Evolutionary conservation across 1,284 basidiomycete genomes (phyloP).

Genomic region (Golubevia sp.): DNA sequence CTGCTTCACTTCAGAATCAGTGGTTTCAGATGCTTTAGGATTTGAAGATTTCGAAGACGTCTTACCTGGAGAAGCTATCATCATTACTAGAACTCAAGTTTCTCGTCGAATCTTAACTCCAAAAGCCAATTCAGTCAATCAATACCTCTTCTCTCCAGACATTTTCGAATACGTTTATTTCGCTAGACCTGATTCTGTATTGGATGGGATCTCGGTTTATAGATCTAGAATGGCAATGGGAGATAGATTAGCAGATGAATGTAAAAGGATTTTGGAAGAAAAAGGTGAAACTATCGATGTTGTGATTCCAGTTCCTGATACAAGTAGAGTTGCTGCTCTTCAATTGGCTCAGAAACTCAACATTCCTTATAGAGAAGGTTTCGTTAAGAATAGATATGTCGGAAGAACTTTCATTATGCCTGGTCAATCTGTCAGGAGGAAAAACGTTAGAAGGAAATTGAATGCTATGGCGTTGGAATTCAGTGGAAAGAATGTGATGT

Average conservation of each 20-base stretch:
- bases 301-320: constrained; percentile 98
- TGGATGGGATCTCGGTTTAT: constrained; percentile 97
- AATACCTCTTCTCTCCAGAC: constrained; percentile 70
- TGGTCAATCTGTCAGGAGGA: constrained; percentile 79
- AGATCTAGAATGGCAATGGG: constrained; percentile 99
- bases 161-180: constrained; percentile 99
- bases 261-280: constrained; percentile 74
- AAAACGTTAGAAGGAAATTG: constrained; percentile 93
- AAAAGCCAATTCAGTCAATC: constrained; percentile 20
- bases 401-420: constrained; percentile 99
- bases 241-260: constrained; percentile 87
- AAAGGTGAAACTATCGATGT: constrained; percentile 68
- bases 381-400: constrained; percentile 98
- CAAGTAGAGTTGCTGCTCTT: constrained; percentile 90
- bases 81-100: constrained; percentile 72
- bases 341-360: constrained; percentile 89
- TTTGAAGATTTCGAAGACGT: constrained; percentile 94
- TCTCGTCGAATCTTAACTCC: constrained; percentile 46
- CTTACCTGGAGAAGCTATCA: constrained; percentile 88
- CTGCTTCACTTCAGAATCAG: constrained; percentile 91
- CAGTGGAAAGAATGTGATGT: constrained; percentile 83
- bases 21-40: constrained; percentile 90
- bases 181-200: constrained; percentile 93
- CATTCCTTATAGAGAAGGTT: constrained; percentile 95
- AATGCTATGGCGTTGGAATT: constrained; percentile 99